phyloP scores from a whole-genome alignment of 1,284 basidiomycete genomes.

The Puccinia horiana region DNA sequence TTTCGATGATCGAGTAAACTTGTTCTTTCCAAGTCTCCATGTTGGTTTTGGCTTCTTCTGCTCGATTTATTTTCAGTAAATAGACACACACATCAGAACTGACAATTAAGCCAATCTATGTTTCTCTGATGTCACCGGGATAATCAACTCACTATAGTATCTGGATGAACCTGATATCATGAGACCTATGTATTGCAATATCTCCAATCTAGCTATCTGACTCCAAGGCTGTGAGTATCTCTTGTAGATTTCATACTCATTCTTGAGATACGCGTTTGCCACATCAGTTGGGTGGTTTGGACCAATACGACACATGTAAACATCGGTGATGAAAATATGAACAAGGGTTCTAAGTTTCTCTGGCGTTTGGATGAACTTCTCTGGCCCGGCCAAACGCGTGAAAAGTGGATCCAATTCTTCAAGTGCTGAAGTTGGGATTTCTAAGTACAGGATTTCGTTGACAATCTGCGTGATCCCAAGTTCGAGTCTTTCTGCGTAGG shows the following conservation, averaged over 20 bases:
- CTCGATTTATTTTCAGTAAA: background rate
- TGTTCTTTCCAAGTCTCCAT: background rate
- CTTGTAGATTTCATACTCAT: conserved; percentile 24
- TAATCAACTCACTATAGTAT: conserved; percentile 12
- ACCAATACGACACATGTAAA: background rate
- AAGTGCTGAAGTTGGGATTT: background rate
- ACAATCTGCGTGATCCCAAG: background rate
- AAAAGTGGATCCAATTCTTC: background rate
- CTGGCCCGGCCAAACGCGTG: background rate
- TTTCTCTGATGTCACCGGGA: background rate
- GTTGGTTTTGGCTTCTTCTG: background rate
- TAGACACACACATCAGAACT: background rate
- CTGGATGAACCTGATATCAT: background rate
- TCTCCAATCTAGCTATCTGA: background rate
- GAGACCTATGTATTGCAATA: background rate
- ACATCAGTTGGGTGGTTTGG: background rate
- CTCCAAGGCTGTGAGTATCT: background rate
- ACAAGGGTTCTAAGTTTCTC: background rate
- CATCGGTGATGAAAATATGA: background rate
- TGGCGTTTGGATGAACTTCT: background rate
- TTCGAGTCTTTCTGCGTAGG: background rate
- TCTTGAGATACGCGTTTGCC: background rate
- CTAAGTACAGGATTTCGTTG: background rate
- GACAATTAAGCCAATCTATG: background rate
- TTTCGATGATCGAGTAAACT: background rate